Evolutionary conservation across 2,329 filamentous ascomycete genomes (phyloP).

Genomic region (Claviceps digitariae): DNA sequence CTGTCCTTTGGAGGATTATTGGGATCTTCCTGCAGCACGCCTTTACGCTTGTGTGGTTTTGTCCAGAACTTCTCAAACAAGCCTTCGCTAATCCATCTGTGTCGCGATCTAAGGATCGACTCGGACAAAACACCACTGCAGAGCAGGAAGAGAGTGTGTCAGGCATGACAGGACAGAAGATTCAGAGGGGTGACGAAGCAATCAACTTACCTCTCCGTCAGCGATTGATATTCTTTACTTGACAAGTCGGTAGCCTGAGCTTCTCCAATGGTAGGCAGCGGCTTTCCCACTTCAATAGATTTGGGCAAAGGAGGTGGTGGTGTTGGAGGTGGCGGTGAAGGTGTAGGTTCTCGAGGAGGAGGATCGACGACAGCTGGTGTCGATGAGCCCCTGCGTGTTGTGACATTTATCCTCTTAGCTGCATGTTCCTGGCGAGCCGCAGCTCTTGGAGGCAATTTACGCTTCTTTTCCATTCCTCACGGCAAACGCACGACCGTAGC

Average conservation of each 20-base stretch:
- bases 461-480: constrained; percentile 46
- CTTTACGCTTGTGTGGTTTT: constrained; percentile 56
- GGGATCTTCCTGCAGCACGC: constrained; percentile 46
- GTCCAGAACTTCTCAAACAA: constrained; percentile 69
- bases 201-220: constrained; percentile 50
- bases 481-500: neutral
- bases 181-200: neutral
- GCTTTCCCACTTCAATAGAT: constrained; percentile 49
- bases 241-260: constrained; percentile 52
- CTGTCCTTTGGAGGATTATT: constrained; percentile 57
- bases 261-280: constrained; percentile 56
- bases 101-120: constrained; percentile 58
- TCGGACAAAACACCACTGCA: constrained; percentile 59
- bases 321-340: constrained; percentile 17
- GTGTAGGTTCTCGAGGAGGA: constrained; percentile 21
- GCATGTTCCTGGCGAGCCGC: constrained; percentile 46
- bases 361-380: constrained; percentile 27
- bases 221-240: constrained; percentile 54
- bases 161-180: neutral
- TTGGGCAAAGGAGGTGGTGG: constrained; percentile 40
- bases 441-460: constrained; percentile 49
- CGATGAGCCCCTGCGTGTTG: constrained; percentile 37
- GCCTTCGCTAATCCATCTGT: constrained; percentile 58
- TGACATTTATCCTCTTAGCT: constrained; percentile 45
- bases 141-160: neutral